Conservation (phyloP, 2,329 filamentous ascomycete genomes). For the Dichotomopilus funicola region DNA sequence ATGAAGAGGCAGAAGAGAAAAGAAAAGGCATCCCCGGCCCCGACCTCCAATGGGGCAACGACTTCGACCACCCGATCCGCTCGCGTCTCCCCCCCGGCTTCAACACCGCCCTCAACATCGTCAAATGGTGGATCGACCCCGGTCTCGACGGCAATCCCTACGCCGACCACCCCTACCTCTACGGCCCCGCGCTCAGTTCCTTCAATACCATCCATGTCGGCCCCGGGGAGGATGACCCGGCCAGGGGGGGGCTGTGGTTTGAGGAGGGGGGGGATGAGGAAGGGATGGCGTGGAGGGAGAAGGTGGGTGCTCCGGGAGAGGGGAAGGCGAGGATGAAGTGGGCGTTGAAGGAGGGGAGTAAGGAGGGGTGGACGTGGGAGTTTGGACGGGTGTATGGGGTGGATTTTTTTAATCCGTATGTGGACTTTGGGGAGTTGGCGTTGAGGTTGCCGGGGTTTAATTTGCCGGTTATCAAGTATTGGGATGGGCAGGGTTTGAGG, state of each 20-base stretch:
- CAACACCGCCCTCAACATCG: slow-evolving; percentile 73
- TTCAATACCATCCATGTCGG: slow-evolving; percentile 74
- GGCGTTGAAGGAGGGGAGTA: slow-evolving; percentile 45
- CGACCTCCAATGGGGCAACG: slow-evolving; percentile 87
- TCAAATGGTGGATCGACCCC: slow-evolving; percentile 87
- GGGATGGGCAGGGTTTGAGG: slow-evolving; percentile 72
- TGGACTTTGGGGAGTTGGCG: slow-evolving; percentile 74
- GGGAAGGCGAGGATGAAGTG: slow-evolving; percentile 53
- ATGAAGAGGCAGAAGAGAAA: slow-evolving; percentile 18
- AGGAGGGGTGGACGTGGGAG: slow-evolving; percentile 49
- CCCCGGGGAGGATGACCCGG: slow-evolving; percentile 38
- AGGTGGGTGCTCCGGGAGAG: slow-evolving; percentile 45
- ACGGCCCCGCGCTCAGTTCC: slow-evolving; percentile 71
- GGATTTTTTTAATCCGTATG: slow-evolving; percentile 84
- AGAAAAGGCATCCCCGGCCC: slow-evolving; percentile 52
- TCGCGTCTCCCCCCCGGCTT: slow-evolving; percentile 83
- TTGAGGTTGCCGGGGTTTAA: slow-evolving; percentile 67
- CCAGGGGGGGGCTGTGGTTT: slow-evolving; percentile 49
- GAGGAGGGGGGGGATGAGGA: slow-evolving; percentile 60
- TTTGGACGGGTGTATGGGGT: slow-evolving; percentile 46
- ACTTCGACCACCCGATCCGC: slow-evolving; percentile 87
- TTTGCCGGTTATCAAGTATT: slow-evolving; percentile 67
- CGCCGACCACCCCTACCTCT: slow-evolving; percentile 78
- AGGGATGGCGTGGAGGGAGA: slow-evolving; percentile 40
- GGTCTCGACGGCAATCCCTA: slow-evolving; percentile 86